phyloP scores from a whole-genome alignment of 2,329 filamentous ascomycete genomes.

The Fusarium beomiforme region DNA sequence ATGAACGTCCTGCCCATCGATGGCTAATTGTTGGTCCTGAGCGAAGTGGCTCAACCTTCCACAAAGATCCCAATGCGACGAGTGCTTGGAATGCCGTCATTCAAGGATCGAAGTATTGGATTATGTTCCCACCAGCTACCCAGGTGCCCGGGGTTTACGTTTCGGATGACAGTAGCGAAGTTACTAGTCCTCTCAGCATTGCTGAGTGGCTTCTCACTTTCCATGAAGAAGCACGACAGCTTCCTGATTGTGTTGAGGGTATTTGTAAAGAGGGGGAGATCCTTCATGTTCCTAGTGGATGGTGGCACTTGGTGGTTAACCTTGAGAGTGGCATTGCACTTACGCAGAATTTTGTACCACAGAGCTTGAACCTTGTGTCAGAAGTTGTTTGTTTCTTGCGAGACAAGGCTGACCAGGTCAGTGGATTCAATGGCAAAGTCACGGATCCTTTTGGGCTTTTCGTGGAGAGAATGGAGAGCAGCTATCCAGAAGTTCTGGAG shows the following conservation, averaged over 20 bases:
- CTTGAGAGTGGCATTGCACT: slow-evolving; percentile 85
- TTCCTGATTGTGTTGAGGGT: slow-evolving; percentile 83
- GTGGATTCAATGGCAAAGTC: slow-evolving; percentile 80
- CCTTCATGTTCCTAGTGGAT: slow-evolving; percentile 90
- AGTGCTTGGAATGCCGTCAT: slow-evolving; percentile 96
- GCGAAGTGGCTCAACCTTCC: slow-evolving; percentile 91
- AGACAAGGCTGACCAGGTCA: slow-evolving; percentile 86
- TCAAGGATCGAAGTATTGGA: slow-evolving; percentile 94
- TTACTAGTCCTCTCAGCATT: slow-evolving; percentile 92
- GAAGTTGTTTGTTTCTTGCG: slow-evolving; percentile 83
- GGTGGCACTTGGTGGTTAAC: slow-evolving; percentile 98
- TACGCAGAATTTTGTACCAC: slow-evolving; percentile 94
- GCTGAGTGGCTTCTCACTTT: slow-evolving; percentile 96
- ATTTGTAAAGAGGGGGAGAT: slow-evolving; percentile 88
- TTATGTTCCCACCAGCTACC: slow-evolving; percentile 89
- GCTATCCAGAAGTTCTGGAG: slow-evolving; percentile 73
- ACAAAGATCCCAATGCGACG: slow-evolving; percentile 80
- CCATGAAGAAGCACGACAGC: slow-evolving; percentile 80
- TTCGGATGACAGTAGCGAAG: slow-evolving; percentile 88
- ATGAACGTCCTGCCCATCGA: slow-evolving; percentile 83
- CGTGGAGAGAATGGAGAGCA: slow-evolving; percentile 69
- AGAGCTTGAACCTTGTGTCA: slow-evolving; percentile 66
- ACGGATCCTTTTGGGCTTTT: slow-evolving; percentile 80
- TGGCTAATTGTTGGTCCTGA: slow-evolving; percentile 94
- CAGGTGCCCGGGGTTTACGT: slow-evolving; percentile 91